Percentiles rank a stretch among this genome's conserved stretches.
These are phyloP conservation scores for Leishmania braziliensis DNA, from an alignment of 208 protist genomes.

Conservation along the genomic window DNA sequence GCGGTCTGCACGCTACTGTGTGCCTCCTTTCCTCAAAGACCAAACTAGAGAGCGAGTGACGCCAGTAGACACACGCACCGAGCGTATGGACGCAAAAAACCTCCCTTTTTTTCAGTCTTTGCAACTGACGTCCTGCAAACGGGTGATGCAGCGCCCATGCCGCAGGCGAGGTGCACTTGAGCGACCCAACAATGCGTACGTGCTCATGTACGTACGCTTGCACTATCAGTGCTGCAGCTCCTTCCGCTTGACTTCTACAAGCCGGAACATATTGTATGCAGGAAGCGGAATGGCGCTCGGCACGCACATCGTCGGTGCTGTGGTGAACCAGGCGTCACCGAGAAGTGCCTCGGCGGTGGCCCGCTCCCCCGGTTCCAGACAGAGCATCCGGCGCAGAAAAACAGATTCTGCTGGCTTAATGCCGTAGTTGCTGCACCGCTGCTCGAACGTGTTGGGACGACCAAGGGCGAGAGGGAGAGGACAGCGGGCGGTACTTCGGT, in stretches of 20 bases:
- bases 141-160: neutral
- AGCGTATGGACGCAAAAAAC: neutral
- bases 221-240: conserved; percentile 14
- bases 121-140: neutral
- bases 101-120: neutral
- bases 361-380: conserved; percentile 69
- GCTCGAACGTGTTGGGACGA: conserved; percentile 47
- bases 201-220: neutral
- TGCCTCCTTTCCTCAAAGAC: neutral
- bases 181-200: neutral
- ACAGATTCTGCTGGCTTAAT: conserved; percentile 41
- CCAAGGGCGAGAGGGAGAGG: conserved; percentile 29
- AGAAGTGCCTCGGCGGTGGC: conserved; percentile 54
- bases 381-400: conserved; percentile 82
- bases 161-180: neutral
- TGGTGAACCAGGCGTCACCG: conserved; percentile 74
- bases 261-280: conserved; percentile 66
- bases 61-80: neutral
- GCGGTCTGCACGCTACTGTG: neutral
- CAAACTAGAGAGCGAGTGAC: neutral
- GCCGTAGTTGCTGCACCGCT: conserved; percentile 50
- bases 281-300: conserved; percentile 68
- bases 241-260: conserved; percentile 47
- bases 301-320: conserved; percentile 52
- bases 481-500: conserved; percentile 16